Base-by-base conservation (phyloP, 306 rosid genomes). In the Pterocarpus santalinus region DNA sequence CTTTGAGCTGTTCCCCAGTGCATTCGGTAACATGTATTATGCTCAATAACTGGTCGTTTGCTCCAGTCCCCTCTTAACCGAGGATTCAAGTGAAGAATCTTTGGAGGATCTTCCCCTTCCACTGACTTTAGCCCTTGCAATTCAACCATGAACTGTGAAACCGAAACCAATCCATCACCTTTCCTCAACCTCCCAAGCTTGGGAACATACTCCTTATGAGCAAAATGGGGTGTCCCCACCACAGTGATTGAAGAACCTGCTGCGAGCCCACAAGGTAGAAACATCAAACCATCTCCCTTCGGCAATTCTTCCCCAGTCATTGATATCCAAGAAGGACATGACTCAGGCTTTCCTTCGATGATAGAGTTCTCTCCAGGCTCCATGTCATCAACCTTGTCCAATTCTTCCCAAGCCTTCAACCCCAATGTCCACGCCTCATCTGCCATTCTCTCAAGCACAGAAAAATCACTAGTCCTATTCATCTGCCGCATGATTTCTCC, bases 51-150 rank as follows among this genome's bases (percentile, higher is more conserved):
- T 0, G 98, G 91, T 8, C 55, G 90, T 76, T 71, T 90, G 78
- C 99, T 96, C 97, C 97, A 90, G 84, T 96, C 99, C 49, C 98
- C 98, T 83, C 84, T 93, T 73, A 96, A 56, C 49, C 97, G 93
- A 68, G 99, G 98, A 87, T 93, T 96, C 86, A 96, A 77, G 83
- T 96, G 99, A 78, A 96, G 77, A 66, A 96, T 95, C 90, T 93
- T 95, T 13, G 99, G 99, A n/a, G 98, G 97, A 77, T 91, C 99
- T 86, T 95, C 99, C 30, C 99, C 99, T 69, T 93, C 99, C 58
- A 90, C 99, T 53, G 97, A 89, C 76, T 92, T 95, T 66, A 95
- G 75, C 63, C 99, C 99, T 86, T 93, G 99, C 84, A 95, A 90
- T 73, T 95, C 99, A 84, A 95, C 83, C 94, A 88, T 90, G 82